phyloP scores from a whole-genome alignment of 2,329 filamentous ascomycete genomes.

The Aspergillus caelatus region DNA sequence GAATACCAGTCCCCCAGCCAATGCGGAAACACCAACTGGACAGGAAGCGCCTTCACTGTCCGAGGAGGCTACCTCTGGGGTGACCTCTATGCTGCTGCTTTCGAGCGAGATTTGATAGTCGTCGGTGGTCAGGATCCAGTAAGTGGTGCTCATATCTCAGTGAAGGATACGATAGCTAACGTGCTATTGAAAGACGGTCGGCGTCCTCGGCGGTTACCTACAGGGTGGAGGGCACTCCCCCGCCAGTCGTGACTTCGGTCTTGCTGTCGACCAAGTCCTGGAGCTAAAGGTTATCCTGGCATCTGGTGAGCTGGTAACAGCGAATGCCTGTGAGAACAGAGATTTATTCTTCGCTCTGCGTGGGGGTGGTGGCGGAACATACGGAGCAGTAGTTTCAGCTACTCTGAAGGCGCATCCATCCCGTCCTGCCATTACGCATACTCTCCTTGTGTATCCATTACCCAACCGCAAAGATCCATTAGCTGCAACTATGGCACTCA shows the following conservation, averaged over 20 bases:
- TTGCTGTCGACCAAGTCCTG: background rate
- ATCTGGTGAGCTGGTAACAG: background rate
- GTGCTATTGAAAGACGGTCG: constrained; percentile 4
- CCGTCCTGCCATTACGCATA: background rate
- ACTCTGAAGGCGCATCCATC: background rate
- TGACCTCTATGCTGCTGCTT: constrained; percentile 14
- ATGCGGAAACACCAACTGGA: constrained; percentile 5
- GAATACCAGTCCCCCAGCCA: background rate
- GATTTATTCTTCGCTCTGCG: background rate
- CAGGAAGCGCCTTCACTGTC: constrained; percentile 11
- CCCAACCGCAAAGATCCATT: background rate
- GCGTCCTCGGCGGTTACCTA: constrained; percentile 12
- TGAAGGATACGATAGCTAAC: background rate
- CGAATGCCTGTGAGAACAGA: background rate
- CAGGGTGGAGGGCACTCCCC: constrained; percentile 15
- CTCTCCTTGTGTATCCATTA: background rate
- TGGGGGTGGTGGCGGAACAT: background rate
- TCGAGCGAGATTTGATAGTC: constrained; percentile 9
- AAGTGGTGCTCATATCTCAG: background rate
- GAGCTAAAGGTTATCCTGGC: background rate
- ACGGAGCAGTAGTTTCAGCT: background rate
- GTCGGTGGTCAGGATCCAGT: constrained; percentile 14
- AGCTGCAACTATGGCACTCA: background rate
- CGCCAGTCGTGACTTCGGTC: constrained; percentile 7
- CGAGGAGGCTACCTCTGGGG: constrained; percentile 15